Conservation (phyloP, 495 filamentous ascomycete genomes). For the Corynascus novoguineensis region DNA sequence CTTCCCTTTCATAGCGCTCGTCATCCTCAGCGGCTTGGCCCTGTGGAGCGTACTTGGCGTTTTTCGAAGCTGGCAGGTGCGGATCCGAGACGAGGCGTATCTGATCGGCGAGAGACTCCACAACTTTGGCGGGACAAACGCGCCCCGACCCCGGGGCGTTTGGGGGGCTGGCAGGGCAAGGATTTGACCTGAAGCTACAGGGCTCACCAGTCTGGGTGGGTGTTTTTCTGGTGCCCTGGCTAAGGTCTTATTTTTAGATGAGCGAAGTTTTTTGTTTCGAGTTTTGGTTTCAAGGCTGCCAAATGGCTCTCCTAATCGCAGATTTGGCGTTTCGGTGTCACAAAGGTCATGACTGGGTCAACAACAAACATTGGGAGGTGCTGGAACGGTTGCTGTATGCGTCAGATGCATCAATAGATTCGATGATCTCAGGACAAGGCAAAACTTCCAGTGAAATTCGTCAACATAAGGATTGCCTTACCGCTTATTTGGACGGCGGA, state of each 20-base stretch:
- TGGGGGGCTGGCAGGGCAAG: slow-evolving; percentile 32
- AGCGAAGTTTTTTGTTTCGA: not conserved
- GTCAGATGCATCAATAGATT: not conserved
- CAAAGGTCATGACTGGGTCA: not conserved
- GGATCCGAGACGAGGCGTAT: slow-evolving; percentile 91
- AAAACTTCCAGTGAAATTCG: too few relatives aligned
- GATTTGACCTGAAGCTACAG: slow-evolving; percentile 13
- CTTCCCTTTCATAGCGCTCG: slow-evolving; percentile 56
- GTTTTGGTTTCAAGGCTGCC: not conserved
- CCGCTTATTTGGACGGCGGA: too few relatives aligned
- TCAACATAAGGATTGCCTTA: too few relatives aligned
- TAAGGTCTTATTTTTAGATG: not conserved
- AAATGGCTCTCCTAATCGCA: not conserved
- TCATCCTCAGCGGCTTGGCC: slow-evolving; percentile 31
- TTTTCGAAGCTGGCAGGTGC: slow-evolving; percentile 70
- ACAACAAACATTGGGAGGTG: not conserved
- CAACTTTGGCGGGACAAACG: slow-evolving; percentile 69
- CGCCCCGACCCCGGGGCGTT: slow-evolving; percentile 16
- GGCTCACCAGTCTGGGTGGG: too few relatives aligned
- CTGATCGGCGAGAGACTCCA: slow-evolving; percentile 90
- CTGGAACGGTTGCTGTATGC: not conserved
- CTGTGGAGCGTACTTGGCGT: slow-evolving; percentile 52
- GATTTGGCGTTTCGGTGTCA: not conserved
- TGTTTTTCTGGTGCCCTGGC: not conserved
- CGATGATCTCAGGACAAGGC: not conserved